phyloP scores from a whole-genome alignment of 2,329 filamentous ascomycete species.

The Penicillium sp. region DNA sequence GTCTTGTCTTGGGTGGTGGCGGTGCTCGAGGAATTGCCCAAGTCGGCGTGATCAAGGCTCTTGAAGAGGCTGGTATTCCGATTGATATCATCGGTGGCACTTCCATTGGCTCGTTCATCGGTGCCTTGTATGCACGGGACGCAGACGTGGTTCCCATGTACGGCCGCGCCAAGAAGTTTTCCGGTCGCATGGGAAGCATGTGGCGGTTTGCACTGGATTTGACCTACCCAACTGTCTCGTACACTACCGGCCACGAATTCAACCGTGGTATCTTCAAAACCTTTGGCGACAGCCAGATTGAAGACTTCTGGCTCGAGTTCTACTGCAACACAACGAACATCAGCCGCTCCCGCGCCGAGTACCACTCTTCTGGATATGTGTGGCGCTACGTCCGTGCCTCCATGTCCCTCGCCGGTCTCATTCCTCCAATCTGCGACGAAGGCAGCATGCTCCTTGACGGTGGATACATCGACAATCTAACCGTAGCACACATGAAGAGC shows the following conservation, averaged over 20 bases:
- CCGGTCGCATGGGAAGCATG: slow-evolving; percentile 97
- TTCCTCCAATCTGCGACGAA: slow-evolving; percentile 94
- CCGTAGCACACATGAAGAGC: slow-evolving; percentile 94
- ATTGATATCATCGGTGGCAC: slow-evolving; percentile 95
- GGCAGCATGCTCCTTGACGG: slow-evolving; percentile 96
- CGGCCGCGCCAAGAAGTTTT: slow-evolving; percentile 93
- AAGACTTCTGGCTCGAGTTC: slow-evolving; percentile 98
- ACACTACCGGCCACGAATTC: slow-evolving; percentile 98
- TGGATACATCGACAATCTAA: slow-evolving; percentile 95
- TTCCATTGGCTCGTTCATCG: slow-evolving; percentile 94
- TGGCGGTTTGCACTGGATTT: slow-evolving; percentile 97
- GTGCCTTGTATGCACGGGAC: slow-evolving; percentile 91
- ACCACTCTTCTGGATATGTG: slow-evolving; percentile 93
- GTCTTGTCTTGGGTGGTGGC: slow-evolving; percentile 89
- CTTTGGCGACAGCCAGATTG: slow-evolving; percentile 94
- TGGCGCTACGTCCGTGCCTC: slow-evolving; percentile 97
- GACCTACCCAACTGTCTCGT: slow-evolving; percentile 94
- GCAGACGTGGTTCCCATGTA: slow-evolving; percentile 97
- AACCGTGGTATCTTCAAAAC: slow-evolving; percentile 99
- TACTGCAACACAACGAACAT: slow-evolving; percentile 99
- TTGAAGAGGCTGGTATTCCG: slow-evolving; percentile 94
- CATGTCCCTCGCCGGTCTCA: slow-evolving; percentile 90
- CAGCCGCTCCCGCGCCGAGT: slow-evolving; percentile 86
- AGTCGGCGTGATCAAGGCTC: slow-evolving; percentile 87
- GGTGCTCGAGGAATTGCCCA: slow-evolving; percentile 91